Conservation (phyloP, 148 eudicot species). For the Diospyros lotus region DNA sequence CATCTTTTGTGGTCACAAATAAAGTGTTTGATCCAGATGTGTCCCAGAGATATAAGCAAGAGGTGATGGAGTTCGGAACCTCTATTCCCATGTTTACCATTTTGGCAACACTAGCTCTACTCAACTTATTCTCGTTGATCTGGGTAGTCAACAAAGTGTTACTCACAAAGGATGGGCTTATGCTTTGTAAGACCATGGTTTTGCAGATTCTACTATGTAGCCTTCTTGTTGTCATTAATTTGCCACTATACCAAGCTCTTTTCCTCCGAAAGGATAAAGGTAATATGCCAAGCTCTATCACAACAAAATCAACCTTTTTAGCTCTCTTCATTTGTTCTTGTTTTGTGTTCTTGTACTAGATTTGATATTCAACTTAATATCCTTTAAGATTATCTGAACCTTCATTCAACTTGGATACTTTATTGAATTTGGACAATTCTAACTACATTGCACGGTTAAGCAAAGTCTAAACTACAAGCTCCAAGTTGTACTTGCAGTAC, state of each 20-base stretch:
- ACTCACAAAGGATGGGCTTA: neutral
- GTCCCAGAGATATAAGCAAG: slow-evolving; percentile 25
- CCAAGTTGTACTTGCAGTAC: too few relatives aligned
- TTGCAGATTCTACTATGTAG: slow-evolving; percentile 23
- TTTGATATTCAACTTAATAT: too few relatives aligned
- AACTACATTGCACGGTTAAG: too few relatives aligned
- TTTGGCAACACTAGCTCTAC: slow-evolving; percentile 22
- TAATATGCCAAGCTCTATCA: slow-evolving; percentile 16
- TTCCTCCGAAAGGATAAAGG: slow-evolving; percentile 34
- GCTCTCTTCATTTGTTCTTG: too few relatives aligned
- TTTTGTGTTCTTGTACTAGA: too few relatives aligned
- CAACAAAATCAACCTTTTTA: too few relatives aligned
- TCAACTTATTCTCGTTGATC: slow-evolving; percentile 24
- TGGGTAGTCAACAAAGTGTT: slow-evolving; percentile 8
- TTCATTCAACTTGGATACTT: too few relatives aligned
- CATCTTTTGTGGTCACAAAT: slow-evolving; percentile 25
- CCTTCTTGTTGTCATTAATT: slow-evolving; percentile 20
- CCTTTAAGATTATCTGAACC: too few relatives aligned
- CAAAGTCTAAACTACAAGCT: too few relatives aligned
- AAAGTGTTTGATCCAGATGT: slow-evolving; percentile 30
- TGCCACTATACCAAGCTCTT: slow-evolving; percentile 36
- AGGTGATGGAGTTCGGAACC: slow-evolving; percentile 36
- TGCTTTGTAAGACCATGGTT: slow-evolving; percentile 4
- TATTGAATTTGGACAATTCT: too few relatives aligned
- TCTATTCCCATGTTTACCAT: slow-evolving; percentile 24